These are phyloP conservation scores for Candida sakaeoensis DNA, from an alignment of 805 yeast genomes.

Conservation along the genomic window DNA sequence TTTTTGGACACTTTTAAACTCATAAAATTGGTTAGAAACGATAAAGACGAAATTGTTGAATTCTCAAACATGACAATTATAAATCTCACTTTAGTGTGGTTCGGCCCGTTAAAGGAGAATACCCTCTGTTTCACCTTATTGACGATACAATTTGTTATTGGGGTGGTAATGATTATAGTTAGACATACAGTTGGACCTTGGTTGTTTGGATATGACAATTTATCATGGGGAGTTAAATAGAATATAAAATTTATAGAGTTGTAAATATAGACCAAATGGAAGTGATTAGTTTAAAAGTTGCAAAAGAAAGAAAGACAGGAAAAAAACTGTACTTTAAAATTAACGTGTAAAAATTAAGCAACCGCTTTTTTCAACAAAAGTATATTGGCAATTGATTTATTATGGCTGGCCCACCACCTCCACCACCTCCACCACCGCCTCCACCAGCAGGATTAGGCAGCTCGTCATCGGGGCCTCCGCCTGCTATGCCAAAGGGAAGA, in stretches of 20 bases:
- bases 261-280: background rate
- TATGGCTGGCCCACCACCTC: slow-evolving; percentile 15
- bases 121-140: slow-evolving; percentile 59
- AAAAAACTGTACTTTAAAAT: background rate
- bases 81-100: slow-evolving; percentile 76
- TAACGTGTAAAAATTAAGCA: background rate
- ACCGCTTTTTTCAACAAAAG: slow-evolving; percentile 5
- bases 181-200: slow-evolving; percentile 86
- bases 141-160: slow-evolving; percentile 59
- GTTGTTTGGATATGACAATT: slow-evolving; percentile 85
- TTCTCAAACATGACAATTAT: slow-evolving; percentile 86
- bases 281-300: background rate
- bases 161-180: slow-evolving; percentile 59
- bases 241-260: slow-evolving; percentile 11
- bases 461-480: slow-evolving; percentile 19
- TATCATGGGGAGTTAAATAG: slow-evolving; percentile 41
- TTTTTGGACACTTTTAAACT: slow-evolving; percentile 49
- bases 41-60: slow-evolving; percentile 25
- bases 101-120: slow-evolving; percentile 90
- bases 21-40: slow-evolving; percentile 32
- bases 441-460: slow-evolving; percentile 29
- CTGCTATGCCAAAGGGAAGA: slow-evolving; percentile 26
- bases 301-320: background rate
- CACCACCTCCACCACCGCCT: slow-evolving; percentile 23
- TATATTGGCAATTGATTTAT: background rate